Conservation (phyloP, 768 basidiomycete species). For the Megacollybia marginata region DNA sequence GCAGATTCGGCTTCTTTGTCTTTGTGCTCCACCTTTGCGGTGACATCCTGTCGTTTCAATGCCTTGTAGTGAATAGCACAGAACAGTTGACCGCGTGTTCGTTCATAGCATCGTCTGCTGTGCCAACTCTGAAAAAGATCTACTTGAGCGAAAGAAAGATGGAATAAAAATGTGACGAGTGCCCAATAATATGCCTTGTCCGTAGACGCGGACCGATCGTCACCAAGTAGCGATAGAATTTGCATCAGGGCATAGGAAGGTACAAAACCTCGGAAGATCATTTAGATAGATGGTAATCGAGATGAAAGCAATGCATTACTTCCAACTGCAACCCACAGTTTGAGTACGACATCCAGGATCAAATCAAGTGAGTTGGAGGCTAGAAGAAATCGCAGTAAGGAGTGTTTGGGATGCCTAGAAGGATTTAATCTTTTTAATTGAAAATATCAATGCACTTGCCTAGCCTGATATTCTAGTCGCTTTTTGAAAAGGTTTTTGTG, state of each 20-base stretch:
- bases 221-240: constrained; percentile 45
- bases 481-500: constrained; percentile 65
- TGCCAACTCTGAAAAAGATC: constrained; percentile 63
- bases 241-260: constrained; percentile 59
- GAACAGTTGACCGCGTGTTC: constrained; percentile 65
- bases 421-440: background rate
- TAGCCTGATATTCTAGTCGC: constrained; percentile 42
- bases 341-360: constrained; percentile 48
- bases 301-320: constrained; percentile 13
- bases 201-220: constrained; percentile 31
- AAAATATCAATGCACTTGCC: constrained; percentile 18
- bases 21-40: constrained; percentile 34
- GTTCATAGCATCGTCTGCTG: constrained; percentile 61
- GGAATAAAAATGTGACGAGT: constrained; percentile 48
- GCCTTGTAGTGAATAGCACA: constrained; percentile 67
- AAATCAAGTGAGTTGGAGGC: constrained; percentile 64
- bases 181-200: constrained; percentile 52
- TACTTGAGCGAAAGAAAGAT: constrained; percentile 62
- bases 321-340: constrained; percentile 53
- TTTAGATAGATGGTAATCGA: no score
- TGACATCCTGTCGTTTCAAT: constrained; percentile 50
- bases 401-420: constrained; percentile 44
- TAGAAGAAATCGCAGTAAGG: constrained; percentile 54
- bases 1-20: constrained; percentile 35
- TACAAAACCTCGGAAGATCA: constrained; percentile 42